These are phyloP conservation scores for Neofusicoccum sp. DNA, from an alignment of 2,329 filamentous ascomycete genomes.

Conservation along the genomic window DNA sequence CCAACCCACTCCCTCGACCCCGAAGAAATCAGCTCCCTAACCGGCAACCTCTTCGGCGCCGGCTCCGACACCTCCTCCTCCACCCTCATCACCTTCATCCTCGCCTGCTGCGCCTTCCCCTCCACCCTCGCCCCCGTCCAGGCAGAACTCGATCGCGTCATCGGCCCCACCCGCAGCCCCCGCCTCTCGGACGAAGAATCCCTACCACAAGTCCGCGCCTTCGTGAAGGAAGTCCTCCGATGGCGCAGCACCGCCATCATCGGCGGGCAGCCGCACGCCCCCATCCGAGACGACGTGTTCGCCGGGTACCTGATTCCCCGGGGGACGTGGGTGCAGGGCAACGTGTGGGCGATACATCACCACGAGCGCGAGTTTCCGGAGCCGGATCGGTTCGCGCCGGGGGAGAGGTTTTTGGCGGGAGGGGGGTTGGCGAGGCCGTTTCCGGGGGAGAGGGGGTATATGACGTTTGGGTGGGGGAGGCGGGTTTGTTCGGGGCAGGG, in stretches of 20 bases:
- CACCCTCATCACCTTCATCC: constrained; percentile 38
- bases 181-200: constrained; percentile 26
- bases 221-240: constrained; percentile 36
- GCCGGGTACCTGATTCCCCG: constrained; percentile 43
- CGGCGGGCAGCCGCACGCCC: constrained; percentile 34
- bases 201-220: constrained; percentile 32
- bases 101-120: constrained; percentile 29
- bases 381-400: constrained; percentile 38
- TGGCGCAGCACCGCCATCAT: constrained; percentile 29
- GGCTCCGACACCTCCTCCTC: constrained; percentile 39
- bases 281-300: constrained; percentile 38
- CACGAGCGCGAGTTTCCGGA: constrained; percentile 38
- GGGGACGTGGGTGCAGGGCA: constrained; percentile 38
- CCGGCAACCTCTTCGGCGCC: constrained; percentile 36
- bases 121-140: constrained; percentile 28
- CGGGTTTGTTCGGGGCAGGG: constrained; percentile 60
- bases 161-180: constrained; percentile 29
- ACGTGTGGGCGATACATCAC: constrained; percentile 39
- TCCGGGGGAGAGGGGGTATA: constrained; percentile 50
- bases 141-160: constrained; percentile 31
- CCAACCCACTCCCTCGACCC: constrained; percentile 29
- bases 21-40: constrained; percentile 35
- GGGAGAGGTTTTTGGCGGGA: constrained; percentile 28
- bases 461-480: constrained; percentile 56
- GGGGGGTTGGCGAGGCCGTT: constrained; percentile 29